Base-by-base conservation (phyloP, 192 early-diverging fungal genomes). In the Coemansia sp. region DNA sequence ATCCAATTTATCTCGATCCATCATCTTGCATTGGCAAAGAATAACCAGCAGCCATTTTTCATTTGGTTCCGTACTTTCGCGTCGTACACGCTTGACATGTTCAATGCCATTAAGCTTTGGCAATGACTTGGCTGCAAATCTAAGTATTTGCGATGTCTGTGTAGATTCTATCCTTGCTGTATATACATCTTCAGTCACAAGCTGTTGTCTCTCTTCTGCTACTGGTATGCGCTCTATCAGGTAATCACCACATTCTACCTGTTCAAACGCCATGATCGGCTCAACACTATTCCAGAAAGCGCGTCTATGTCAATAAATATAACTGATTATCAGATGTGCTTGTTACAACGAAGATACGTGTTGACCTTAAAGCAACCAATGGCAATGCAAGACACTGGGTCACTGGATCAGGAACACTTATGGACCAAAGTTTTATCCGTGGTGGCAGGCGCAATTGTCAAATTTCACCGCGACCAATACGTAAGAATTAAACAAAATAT, bases 51-150 rank as follows among this genome's bases (percentile, higher is more conserved):
- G 30, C 5, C 1, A 6, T 6, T 14, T 50, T 29, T 33, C 25
- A 57, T 46, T 57, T 39, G 31, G 21, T 1, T 6, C 14, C 11
- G 1, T 51, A 1, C 20, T 32, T 14, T 56, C 46, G 5, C 64
- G 63, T n/a, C 58, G 72, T 11, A 81, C 70, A 10, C 78, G 70
- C 50, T 81, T 81, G 53, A 81, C 74, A 33, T 81, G 78, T 17
- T 75, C 78, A 3, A 81, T 68, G 1, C 58, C 60, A 19, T 62
- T 57, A 19, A 81, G 70, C 22, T 57, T 75, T 23, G 78, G 78
- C 17, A 76, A 22, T 8, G 1, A 1, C 19, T 64, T 68, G 54
- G 19, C 36, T 14, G 53, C 39, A 52, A 81, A 76, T 32, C 59
- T 36, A 11, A 81, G 63, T 1, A 76, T 54, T 11, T 33, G 46